Conservation (phyloP, 1,284 basidiomycete species). For the Hemileia vastatrix region DNA sequence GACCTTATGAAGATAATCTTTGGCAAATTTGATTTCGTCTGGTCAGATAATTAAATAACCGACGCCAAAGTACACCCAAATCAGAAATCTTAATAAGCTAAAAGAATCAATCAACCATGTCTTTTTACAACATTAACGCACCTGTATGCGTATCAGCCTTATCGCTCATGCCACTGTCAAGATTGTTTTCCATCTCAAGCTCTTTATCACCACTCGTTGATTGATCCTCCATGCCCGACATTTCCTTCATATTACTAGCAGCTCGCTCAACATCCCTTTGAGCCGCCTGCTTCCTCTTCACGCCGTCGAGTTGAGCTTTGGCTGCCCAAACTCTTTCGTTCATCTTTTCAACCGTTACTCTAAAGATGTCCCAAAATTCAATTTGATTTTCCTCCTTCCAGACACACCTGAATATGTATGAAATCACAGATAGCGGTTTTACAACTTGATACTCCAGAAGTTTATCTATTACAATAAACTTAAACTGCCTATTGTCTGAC, state of each 20-base stretch:
- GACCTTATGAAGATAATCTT: constrained; percentile 35
- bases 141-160: constrained; percentile 14
- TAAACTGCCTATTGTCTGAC: constrained; percentile 69
- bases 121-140: constrained; percentile 48
- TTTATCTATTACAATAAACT: constrained; percentile 89
- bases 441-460: constrained; percentile 97
- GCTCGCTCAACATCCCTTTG: constrained; percentile 25
- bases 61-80: too few species aligned
- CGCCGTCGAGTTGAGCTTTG: constrained; percentile 57
- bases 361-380: constrained; percentile 71
- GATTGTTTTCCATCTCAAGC: not conserved
- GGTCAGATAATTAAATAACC: too few species aligned
- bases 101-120: constrained; percentile 22
- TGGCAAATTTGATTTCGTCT: not conserved
- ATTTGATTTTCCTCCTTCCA: constrained; percentile 48
- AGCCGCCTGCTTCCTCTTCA: constrained; percentile 74
- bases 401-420: constrained; percentile 62
- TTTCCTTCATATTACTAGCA: constrained; percentile 21
- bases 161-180: constrained; percentile 6
- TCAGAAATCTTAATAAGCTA: not conserved
- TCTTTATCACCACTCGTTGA: constrained; percentile 21
- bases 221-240: constrained; percentile 7
- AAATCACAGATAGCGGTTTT: constrained; percentile 81
- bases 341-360: constrained; percentile 72
- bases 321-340: constrained; percentile 72